Base-by-base conservation (phyloP, 2,329 filamentous ascomycete genomes). In the Thielaviopsis populi region DNA sequence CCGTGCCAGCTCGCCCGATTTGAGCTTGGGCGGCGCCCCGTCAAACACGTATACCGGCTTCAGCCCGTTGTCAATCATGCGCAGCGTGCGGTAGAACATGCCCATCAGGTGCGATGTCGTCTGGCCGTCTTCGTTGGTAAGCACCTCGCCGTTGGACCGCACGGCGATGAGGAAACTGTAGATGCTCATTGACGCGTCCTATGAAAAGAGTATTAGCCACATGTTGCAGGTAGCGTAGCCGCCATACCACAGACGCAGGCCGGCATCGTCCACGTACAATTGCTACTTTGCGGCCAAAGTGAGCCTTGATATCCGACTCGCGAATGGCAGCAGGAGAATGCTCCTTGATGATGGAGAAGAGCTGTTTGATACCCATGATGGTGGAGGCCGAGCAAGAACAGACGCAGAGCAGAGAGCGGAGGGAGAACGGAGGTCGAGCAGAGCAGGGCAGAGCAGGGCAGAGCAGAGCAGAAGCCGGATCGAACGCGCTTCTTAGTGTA, bases 131-230 rank as follows among this genome's bases (percentile, higher is more conserved):
- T 99, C 94, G 75, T 87, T 95, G 82, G 86, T 97, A 70, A 99
- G 86, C 75, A 96, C 91, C 74, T 99, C 90, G 69, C 94, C 94
- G 70, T 96, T 91, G 70, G 91, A 96, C 69, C 94, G 91, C 63
- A 99, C 94, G 60, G 94, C 94, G 73, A 99, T 94, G 67, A 99
- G 83, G 79, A 99, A 99, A 75, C 89, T 95, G 81, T 99, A 99
- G 71, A 99, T 91, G 76, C 89, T 95, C 94, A 99, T 99, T 59
- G 94, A 99, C 79, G 81, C 81, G 78, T 84, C 82, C 81, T 84
- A 66, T 10, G 22, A n/a, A 6, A 40, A 24, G 11, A 33, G 13
- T 24, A 40, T 56, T 33, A 59, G 63, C 30, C 33, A 8, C 5
- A 1, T 8, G 33, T 37, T 37, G 33, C 33, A 37, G 33, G 8